phyloP scores from a whole-genome alignment of 2,329 filamentous ascomycete species.

The Aspergillus pseudoglaucus region DNA sequence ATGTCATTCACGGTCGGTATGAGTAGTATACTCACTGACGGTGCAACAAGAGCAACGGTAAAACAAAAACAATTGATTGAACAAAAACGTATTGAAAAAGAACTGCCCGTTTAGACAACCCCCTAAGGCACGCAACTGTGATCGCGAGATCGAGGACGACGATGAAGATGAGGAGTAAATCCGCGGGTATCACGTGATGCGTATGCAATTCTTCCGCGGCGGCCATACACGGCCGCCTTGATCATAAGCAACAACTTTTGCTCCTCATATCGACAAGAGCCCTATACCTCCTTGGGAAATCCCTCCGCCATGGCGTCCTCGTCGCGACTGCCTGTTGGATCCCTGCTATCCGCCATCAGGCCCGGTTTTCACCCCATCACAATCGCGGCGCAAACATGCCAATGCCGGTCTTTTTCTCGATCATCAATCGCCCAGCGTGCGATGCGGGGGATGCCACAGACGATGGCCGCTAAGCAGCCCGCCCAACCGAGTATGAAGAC shows the following conservation, averaged over 20 bases:
- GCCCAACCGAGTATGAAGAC: conserved; percentile 36
- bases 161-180: background rate
- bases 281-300: background rate
- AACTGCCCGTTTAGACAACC: conserved; percentile 1
- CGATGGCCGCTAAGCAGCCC: conserved; percentile 21
- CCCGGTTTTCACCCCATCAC: conserved; percentile 9
- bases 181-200: conserved; percentile 13
- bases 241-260: background rate
- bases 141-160: conserved; percentile 12
- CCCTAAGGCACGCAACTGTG: background rate
- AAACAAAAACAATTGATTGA: background rate
- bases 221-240: background rate
- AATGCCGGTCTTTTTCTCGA: conserved; percentile 32
- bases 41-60: background rate
- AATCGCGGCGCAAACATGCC: conserved; percentile 12
- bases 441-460: conserved; percentile 12
- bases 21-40: background rate
- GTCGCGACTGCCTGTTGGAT: conserved; percentile 18
- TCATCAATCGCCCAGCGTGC: conserved; percentile 14
- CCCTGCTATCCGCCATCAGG: conserved; percentile 14
- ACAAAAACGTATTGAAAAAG: too few relatives aligned
- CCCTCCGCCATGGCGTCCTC: conserved; percentile 27
- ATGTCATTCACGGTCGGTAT: too few relatives aligned
- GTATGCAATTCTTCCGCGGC: conserved; percentile 14
- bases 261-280: background rate